A percentile compares a stretch with the other conserved stretches of the same genome.
Evolutionary conservation across 192 early-diverging fungal genomes (phyloP).

Genomic region (Backusella morwellensis): DNA sequence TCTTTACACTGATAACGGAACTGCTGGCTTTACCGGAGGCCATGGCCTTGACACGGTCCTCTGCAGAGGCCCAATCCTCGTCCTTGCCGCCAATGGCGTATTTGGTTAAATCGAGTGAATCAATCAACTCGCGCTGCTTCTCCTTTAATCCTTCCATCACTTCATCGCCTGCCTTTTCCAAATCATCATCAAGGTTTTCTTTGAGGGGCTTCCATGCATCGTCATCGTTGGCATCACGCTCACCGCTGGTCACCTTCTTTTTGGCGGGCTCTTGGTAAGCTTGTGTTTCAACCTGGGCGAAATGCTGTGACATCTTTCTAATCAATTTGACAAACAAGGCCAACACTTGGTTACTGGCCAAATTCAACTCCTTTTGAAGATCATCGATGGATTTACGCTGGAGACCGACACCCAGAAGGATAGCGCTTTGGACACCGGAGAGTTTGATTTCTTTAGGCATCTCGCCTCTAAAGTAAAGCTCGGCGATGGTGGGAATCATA

Average conservation of each 20-base stretch:
- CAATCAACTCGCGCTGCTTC: conserved; percentile 81
- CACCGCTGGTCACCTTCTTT: conserved; percentile 1
- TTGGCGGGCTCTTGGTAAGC: conserved; percentile 39
- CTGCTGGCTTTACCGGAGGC: conserved; percentile 50
- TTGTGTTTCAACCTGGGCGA: conserved; percentile 56
- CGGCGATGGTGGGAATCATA: conserved; percentile 79
- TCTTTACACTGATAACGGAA: conserved; percentile 75
- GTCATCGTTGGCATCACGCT: conserved; percentile 63
- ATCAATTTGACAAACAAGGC: conserved; percentile 95
- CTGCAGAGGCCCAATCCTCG: conserved; percentile 73
- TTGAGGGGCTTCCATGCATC: conserved; percentile 83
- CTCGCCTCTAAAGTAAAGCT: conserved; percentile 73
- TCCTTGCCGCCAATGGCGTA: conserved; percentile 69
- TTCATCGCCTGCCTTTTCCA: conserved; percentile 80
- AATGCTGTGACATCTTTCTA: conserved; percentile 76
- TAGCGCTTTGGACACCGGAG: conserved; percentile 83
- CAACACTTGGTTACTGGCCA: conserved; percentile 84
- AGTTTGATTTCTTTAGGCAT: conserved; percentile 63
- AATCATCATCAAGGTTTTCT: conserved; percentile 79
- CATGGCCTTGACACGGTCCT: conserved; percentile 53
- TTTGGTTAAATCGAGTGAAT: conserved; percentile 68
- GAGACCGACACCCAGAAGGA: conserved; percentile 86
- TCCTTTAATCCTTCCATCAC: conserved; percentile 59
- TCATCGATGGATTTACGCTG: conserved; percentile 92
- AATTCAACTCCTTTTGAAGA: conserved; percentile 80